Evolutionary conservation across 257 asterid genomes (phyloP).

Genomic region (Solanum chiquidenum): DNA sequence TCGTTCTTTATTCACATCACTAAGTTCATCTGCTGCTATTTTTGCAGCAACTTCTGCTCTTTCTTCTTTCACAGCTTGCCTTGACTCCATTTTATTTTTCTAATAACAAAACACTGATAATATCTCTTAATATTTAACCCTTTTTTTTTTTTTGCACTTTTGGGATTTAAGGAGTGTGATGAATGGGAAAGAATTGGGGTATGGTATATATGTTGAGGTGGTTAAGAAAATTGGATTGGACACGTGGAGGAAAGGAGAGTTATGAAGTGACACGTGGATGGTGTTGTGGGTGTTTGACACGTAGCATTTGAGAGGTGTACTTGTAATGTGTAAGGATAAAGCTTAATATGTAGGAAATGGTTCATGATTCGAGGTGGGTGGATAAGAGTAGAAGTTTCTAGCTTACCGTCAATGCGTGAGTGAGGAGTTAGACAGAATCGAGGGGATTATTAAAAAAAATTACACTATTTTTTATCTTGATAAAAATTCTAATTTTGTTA

Average conservation of each 20-base stretch:
- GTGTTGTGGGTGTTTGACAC: background rate
- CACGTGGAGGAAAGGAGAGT: background rate
- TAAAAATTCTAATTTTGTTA: background rate
- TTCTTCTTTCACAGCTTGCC: background rate
- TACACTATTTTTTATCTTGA: too few relatives aligned
- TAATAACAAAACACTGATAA: background rate
- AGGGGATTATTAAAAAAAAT: too few relatives aligned
- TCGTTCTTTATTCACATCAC: conserved; percentile 25
- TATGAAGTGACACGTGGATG: background rate
- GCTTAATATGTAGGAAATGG: background rate
- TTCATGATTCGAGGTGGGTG: background rate
- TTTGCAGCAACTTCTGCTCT: background rate
- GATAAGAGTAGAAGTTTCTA: background rate
- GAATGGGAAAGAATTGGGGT: background rate
- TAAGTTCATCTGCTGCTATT: background rate
- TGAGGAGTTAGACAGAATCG: background rate
- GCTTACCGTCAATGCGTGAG: background rate
- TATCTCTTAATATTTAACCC: too few relatives aligned
- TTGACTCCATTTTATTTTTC: background rate
- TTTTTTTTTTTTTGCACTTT: too few relatives aligned
- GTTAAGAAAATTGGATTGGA: background rate
- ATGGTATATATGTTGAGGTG: background rate
- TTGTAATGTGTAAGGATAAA: background rate
- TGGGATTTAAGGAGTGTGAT: background rate
- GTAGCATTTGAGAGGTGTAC: background rate